A percentile compares a stretch with the other conserved stretches of the same genome.
Conservation (phyloP, 257 asterid genomes). For the Hygrophila difformis region DNA sequence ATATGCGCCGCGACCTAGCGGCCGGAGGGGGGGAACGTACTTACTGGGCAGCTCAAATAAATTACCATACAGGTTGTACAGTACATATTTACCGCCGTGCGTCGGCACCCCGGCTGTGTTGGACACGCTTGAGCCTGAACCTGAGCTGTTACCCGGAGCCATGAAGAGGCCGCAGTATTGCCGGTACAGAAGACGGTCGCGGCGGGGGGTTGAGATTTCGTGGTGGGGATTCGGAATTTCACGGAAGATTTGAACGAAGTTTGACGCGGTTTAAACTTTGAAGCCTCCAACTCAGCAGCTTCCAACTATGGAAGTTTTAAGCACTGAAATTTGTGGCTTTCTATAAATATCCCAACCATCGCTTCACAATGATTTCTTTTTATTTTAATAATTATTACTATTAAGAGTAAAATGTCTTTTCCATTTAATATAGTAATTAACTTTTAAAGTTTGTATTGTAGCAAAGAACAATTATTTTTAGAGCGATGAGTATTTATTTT, state of each 20-base stretch:
- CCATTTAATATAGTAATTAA: too few species aligned
- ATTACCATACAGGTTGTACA: conserved; percentile 68
- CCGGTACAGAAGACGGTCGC: conserved; percentile 7
- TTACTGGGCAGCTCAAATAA: conserved; percentile 59
- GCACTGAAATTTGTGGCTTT: conserved; percentile 6
- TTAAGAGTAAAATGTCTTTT: too few species aligned
- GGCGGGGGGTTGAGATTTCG: conserved; percentile 14
- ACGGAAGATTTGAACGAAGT: conserved; percentile 16
- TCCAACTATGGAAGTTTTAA: too few species aligned
- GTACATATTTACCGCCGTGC: conserved; percentile 62
- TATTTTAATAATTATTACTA: too few species aligned
- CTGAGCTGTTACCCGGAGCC: conserved; percentile 32
- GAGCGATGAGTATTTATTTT: too few species aligned
- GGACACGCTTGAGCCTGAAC: conserved; percentile 22
- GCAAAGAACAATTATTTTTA: too few species aligned
- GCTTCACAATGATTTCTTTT: too few species aligned
- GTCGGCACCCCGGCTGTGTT: conserved; percentile 41
- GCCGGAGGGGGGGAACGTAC: conserved; percentile 78
- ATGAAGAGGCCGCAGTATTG: conserved; percentile 13
- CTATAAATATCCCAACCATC: too few species aligned
- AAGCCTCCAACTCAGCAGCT: too few species aligned
- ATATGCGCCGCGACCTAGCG: conserved; percentile 88
- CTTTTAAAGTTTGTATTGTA: too few species aligned
- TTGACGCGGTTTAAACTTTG: conserved; percentile 18
- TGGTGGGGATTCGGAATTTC: conserved; percentile 10